A percentile compares a stretch with the other conserved stretches of the same genome.
Evolutionary conservation across 2,329 filamentous ascomycete genomes (phyloP).

Genomic region (Metarhizium humberi): DNA sequence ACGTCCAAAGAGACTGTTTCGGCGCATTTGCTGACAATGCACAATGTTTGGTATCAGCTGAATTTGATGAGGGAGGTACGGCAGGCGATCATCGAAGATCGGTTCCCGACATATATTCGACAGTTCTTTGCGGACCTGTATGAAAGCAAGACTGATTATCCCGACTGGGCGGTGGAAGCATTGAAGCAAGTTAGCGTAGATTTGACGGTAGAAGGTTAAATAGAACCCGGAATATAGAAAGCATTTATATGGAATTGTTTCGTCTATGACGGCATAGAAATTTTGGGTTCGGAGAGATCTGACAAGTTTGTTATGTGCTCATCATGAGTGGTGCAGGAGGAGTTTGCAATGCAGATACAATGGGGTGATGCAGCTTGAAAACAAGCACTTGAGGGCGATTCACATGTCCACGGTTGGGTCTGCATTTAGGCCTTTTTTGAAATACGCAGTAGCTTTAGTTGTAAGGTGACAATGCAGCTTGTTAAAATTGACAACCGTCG

Average conservation of each 20-base stretch:
- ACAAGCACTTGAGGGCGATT: too few relatives aligned
- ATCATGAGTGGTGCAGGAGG: too few relatives aligned
- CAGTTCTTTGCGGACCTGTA: constrained; percentile 73
- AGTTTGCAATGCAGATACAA: too few relatives aligned
- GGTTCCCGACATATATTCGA: constrained; percentile 68
- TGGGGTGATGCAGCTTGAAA: too few relatives aligned
- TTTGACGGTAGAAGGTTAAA: constrained; percentile 16
- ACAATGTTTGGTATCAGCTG: constrained; percentile 91
- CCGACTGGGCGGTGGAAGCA: constrained; percentile 76
- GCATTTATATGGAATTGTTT: not conserved
- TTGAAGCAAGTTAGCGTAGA: constrained; percentile 73
- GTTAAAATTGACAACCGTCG: too few relatives aligned
- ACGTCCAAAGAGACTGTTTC: constrained; percentile 91
- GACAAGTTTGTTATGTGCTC: too few relatives aligned
- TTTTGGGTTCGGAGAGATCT: not conserved
- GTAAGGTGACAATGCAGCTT: too few relatives aligned
- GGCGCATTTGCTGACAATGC: constrained; percentile 75
- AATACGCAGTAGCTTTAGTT: too few relatives aligned
- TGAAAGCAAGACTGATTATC: constrained; percentile 52
- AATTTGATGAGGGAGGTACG: constrained; percentile 69
- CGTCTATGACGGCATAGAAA: not conserved
- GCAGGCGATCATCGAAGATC: constrained; percentile 70
- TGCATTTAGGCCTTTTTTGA: too few relatives aligned
- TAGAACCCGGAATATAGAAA: not conserved
- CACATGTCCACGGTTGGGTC: too few relatives aligned